phyloP scores from a whole-genome alignment of 495 filamentous ascomycete species.

The Viridothelium virens region DNA sequence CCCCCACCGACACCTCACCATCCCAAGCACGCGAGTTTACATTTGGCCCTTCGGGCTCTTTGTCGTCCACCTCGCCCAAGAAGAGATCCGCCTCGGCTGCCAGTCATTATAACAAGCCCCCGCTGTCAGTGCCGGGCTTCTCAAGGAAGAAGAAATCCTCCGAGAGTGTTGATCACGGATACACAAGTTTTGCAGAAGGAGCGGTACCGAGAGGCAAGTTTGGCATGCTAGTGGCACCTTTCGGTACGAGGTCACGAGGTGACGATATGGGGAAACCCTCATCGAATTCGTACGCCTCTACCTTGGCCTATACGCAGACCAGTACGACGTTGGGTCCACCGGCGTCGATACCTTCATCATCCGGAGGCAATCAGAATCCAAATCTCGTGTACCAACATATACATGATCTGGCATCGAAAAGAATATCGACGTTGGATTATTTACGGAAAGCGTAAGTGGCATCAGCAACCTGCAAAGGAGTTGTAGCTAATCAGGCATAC shows the following conservation, averaged over 20 bases:
- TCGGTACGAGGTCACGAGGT: constrained; percentile 21
- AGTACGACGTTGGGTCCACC: constrained; percentile 17
- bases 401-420: constrained; percentile 79
- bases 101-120: constrained; percentile 14
- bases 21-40: not conserved
- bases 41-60: not conserved
- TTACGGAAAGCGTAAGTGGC: constrained; percentile 73
- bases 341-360: constrained; percentile 18
- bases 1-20: constrained; percentile 6
- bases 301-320: constrained; percentile 5
- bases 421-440: constrained; percentile 94
- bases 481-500: not conserved
- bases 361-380: constrained; percentile 53
- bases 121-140: constrained; percentile 27
- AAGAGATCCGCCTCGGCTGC: not conserved
- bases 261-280: constrained; percentile 18
- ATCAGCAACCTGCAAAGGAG: not conserved
- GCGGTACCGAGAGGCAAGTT: constrained; percentile 27
- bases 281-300: constrained; percentile 16
- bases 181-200: constrained; percentile 22
- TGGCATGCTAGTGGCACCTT: constrained; percentile 24
- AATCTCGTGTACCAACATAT: constrained; percentile 71
- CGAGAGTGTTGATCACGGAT: constrained; percentile 22
- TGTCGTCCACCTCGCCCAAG: constrained; percentile 1
- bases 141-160: constrained; percentile 22